Base-by-base conservation (phyloP, 2,329 filamentous ascomycete species). In the Arachnopeziza araneosa region DNA sequence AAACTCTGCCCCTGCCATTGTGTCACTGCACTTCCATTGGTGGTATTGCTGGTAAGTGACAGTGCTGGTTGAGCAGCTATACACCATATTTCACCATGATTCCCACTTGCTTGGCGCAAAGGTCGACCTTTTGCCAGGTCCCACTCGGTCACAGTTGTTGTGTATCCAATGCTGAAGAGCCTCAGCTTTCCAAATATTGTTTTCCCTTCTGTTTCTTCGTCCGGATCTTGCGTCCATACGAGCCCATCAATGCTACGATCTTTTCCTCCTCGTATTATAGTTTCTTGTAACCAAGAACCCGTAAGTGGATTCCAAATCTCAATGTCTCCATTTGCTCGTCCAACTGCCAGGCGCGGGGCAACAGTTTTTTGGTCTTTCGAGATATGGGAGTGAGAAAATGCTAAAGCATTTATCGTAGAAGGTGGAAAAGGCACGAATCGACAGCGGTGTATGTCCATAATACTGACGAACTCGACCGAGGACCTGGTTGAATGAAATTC, bases 21-120 rank as follows among this genome's bases (percentile, higher is more conserved):
- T 17, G 56, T 62, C 54, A 55, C 52, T 24, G 52, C 50, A 22
- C 71, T 67, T 44, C 71, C 72, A 63, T 76, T 75, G 53, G 68
- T 70, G 44, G 64, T 59, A 1, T 60, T 60, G 7, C 62, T 59
- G 30, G 56, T 32, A 23, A 58, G 61, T 44, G 57, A 49, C 62
- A 74, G 69, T 30, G 67, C 58, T 2, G 93, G 95, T 75, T 97
- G 93, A 17, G 88, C 90, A 60, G 90, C 91, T 69, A 99, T 83
- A 76, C 93, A 98, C 95, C 95, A 99, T 63, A 98, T 93, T 71
- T 97, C 93, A 66, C 92, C 93, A 74, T 96, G 91, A 74, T 96
- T 96, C 52, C 93, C 95, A 69, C 90, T 92, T 21, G 91, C 91
- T 74, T 96, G 89, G 61, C 89, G 85, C 75, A 88, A 83, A 12